These are phyloP conservation scores for Ogataea kodamae DNA, from an alignment of 805 yeast species.

Conservation along the genomic window DNA sequence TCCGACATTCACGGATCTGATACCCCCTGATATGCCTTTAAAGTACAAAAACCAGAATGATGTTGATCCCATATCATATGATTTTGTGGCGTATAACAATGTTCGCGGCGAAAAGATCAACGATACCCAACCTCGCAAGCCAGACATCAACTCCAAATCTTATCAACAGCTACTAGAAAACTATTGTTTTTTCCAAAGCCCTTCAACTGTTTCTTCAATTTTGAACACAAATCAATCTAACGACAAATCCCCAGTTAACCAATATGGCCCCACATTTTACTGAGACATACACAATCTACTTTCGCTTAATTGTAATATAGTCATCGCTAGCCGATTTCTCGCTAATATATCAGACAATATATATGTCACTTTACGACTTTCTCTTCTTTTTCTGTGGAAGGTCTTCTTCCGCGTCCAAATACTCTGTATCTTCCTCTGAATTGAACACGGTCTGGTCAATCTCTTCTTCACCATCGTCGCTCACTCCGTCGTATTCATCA, in stretches of 20 bases:
- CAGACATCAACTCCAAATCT: constrained; percentile 45
- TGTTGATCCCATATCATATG: constrained; percentile 3
- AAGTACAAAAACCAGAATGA: constrained; percentile 3
- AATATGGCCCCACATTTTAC: constrained; percentile 25
- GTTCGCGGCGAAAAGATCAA: constrained; percentile 1
- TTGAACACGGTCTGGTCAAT: constrained; percentile 16
- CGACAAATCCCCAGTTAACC: constrained; percentile 14
- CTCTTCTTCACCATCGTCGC: constrained; percentile 26
- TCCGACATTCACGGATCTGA: constrained; percentile 22
- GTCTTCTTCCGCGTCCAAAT: constrained; percentile 27
- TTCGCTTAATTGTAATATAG: constrained; percentile 4
- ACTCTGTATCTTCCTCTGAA: constrained; percentile 21
- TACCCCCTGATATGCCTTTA: constrained; percentile 14
- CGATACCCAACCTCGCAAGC: constrained; percentile 20
- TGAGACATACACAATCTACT: constrained; percentile 4
- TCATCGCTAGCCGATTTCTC: constrained; percentile 10
- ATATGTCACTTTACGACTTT: constrained; percentile 16
- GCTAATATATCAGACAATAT: constrained; percentile 7
- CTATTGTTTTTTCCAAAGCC: constrained; percentile 55
- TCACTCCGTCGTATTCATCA: too few species aligned
- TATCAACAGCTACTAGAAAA: constrained; percentile 56
- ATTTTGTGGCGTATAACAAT: constrained; percentile 8
- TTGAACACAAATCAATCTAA: constrained; percentile 20
- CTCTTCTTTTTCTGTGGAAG: constrained; percentile 27
- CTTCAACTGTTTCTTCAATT: constrained; percentile 33